A percentile compares a stretch with the other conserved stretches of the same genome.
phyloP scores from a whole-genome alignment of 2,329 filamentous ascomycete species.

The Fusarium pilosicola region DNA sequence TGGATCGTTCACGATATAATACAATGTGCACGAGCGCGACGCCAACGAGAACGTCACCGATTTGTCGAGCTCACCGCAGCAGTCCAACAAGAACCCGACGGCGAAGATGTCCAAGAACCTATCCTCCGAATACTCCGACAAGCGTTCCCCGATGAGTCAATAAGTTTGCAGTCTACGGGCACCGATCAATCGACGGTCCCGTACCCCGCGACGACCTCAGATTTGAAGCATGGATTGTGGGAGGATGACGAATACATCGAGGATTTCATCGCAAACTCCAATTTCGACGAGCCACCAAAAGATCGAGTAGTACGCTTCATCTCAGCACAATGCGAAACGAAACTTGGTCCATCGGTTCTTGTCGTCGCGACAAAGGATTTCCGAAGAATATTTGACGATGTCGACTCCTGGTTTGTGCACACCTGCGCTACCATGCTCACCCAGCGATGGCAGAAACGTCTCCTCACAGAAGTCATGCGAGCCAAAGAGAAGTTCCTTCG shows the following conservation, averaged over 20 bases:
- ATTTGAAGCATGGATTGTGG: slow-evolving; percentile 54
- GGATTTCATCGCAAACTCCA: slow-evolving; percentile 49
- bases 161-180: slow-evolving; percentile 44
- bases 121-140: slow-evolving; percentile 45
- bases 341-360: slow-evolving; percentile 47
- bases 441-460: slow-evolving; percentile 51
- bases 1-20: slow-evolving; percentile 55
- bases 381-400: slow-evolving; percentile 57
- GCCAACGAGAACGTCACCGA: slow-evolving; percentile 52
- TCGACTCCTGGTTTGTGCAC: slow-evolving; percentile 58
- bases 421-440: slow-evolving; percentile 52
- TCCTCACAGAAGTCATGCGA: slow-evolving; percentile 52
- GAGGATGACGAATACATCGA: slow-evolving; percentile 55
- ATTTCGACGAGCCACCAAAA: slow-evolving; percentile 45
- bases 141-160: slow-evolving; percentile 48
- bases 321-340: slow-evolving; percentile 48
- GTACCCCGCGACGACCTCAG: slow-evolving; percentile 39
- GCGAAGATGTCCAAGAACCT: slow-evolving; percentile 25
- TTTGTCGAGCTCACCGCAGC: slow-evolving; percentile 50
- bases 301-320: slow-evolving; percentile 51
- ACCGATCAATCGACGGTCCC: slow-evolving; percentile 42
- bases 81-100: slow-evolving; percentile 37
- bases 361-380: slow-evolving; percentile 54
- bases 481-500: slow-evolving; percentile 58
- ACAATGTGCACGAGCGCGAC: slow-evolving; percentile 49